These are phyloP conservation scores for Didymella segeticola DNA, from an alignment of 2,329 filamentous ascomycete species.

Conservation along the genomic window DNA sequence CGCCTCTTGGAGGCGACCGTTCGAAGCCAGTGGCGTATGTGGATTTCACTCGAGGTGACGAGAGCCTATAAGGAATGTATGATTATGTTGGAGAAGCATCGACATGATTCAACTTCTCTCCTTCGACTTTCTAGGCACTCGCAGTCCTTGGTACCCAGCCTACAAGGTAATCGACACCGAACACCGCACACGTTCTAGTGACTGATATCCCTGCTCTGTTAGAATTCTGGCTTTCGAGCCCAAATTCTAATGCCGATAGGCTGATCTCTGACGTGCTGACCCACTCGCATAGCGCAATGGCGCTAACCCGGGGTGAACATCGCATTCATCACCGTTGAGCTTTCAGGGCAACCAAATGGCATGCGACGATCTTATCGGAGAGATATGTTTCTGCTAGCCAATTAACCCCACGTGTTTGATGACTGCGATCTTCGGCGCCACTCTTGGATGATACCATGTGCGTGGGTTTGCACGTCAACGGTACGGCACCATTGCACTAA, in stretches of 20 bases:
- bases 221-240: not conserved
- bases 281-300: slow-evolving; percentile 18
- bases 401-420: slow-evolving; percentile 1
- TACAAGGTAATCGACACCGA: not conserved
- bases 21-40: slow-evolving; percentile 31
- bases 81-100: slow-evolving; percentile 43
- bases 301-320: slow-evolving; percentile 6
- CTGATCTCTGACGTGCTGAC: slow-evolving; percentile 15
- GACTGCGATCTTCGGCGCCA: slow-evolving; percentile 8
- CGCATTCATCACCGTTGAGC: not conserved
- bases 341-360: not conserved
- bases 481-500: not conserved
- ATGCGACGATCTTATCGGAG: not conserved
- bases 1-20: not conserved
- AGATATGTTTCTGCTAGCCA: not conserved
- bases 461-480: slow-evolving; percentile 18
- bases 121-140: slow-evolving; percentile 21
- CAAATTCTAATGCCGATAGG: not conserved
- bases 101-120: slow-evolving; percentile 40
- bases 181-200: not conserved
- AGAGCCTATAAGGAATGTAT: slow-evolving; percentile 40
- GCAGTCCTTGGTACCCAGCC: not conserved
- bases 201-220: not conserved
- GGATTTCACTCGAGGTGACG: slow-evolving; percentile 44
- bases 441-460: slow-evolving; percentile 16